Percentiles rank a stretch among this genome's conserved stretches.
These are phyloP conservation scores for Hyphochytrium catenoides DNA, from an alignment of 352 stramenopile genomes.

Conservation along the genomic window DNA sequence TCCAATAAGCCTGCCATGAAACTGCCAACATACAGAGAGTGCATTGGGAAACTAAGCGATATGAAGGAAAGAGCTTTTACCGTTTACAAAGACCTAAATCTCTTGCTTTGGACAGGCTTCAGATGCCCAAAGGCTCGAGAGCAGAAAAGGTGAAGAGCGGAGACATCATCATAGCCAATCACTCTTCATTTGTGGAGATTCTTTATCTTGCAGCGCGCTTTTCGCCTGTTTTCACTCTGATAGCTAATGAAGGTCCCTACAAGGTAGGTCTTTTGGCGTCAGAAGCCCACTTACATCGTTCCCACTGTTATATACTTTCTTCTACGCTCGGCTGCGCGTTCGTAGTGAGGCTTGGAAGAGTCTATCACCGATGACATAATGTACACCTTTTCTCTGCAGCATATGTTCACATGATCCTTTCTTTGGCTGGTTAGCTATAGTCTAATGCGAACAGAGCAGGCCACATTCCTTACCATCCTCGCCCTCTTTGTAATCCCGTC, in stretches of 20 bases:
- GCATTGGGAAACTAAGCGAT: too few relatives aligned
- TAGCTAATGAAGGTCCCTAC: too few relatives aligned
- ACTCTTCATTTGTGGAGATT: constrained; percentile 48
- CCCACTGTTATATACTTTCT: neutral
- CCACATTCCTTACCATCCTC: neutral
- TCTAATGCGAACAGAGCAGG: neutral
- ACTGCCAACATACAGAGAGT: too few relatives aligned
- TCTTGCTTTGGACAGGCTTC: too few relatives aligned
- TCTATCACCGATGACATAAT: neutral
- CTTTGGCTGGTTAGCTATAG: neutral
- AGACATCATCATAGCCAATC: constrained; percentile 49
- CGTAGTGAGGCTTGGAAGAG: constrained; percentile 10
- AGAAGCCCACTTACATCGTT: constrained; percentile 21
- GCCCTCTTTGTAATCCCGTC: neutral
- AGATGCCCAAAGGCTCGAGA: constrained; percentile 14
- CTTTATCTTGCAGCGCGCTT: constrained; percentile 43
- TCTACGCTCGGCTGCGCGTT: constrained; percentile 9
- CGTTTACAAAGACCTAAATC: too few relatives aligned
- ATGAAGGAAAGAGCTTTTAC: too few relatives aligned
- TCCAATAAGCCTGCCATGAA: too few relatives aligned
- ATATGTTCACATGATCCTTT: neutral
- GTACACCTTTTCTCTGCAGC: neutral
- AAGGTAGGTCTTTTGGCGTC: constrained; percentile 28
- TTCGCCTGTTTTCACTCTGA: constrained; percentile 46
- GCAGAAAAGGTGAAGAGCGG: constrained; percentile 17